Base-by-base conservation (phyloP, 306 rosid genomes). In the Gleditsia sinensis region DNA sequence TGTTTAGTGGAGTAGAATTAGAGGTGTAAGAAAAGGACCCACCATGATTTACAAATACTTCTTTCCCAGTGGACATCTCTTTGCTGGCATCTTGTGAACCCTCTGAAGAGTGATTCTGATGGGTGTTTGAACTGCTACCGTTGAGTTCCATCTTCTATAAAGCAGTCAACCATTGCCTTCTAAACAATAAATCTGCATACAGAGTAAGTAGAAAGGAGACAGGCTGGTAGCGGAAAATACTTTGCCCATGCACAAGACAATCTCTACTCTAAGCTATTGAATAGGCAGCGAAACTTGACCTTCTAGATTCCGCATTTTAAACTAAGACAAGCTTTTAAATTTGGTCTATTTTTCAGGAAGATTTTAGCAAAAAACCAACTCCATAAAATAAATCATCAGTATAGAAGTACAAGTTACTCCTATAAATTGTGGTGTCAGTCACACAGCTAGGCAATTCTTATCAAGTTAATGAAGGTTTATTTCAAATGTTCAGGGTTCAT, bases 21-120 rank as follows among this genome's bases (percentile, higher is more conserved):
- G 32, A 51, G 19, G 42, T 58, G 56, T 23, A 34, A 17, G n/a
- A 66, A n/a, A 24, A 55, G 33, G 28, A 36, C 70, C 30, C 77
- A 86, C 93, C 90, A 58, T 80, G 87, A 61, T 83, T 88, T 20
- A 84, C 78, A 80, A 77, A 88, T 71, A 71, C 79, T 11, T 69
- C 83, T 67, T 83, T 80, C 78, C 68, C 85, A 25, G 21, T 20
- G 39, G 51, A 73, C 64, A 71, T 82, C 72, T 77, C 88, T 17
- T 58, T 75, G 71, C 51, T 64, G 56, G 76, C 66, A 69, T 32
- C 76, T 53, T 13, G 70, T 61, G 86, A 50, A 55, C 72, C 64
- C 63, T 68, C 75, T 28, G 82, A 69, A 63, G 77, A 72, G 54
- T 63, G 85, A 59, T 53, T 86, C 59, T 78, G 86, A 50, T 40